These are phyloP conservation scores for Fusarium napiforme DNA, from an alignment of 2,329 filamentous ascomycete genomes.

Conservation along the genomic window DNA sequence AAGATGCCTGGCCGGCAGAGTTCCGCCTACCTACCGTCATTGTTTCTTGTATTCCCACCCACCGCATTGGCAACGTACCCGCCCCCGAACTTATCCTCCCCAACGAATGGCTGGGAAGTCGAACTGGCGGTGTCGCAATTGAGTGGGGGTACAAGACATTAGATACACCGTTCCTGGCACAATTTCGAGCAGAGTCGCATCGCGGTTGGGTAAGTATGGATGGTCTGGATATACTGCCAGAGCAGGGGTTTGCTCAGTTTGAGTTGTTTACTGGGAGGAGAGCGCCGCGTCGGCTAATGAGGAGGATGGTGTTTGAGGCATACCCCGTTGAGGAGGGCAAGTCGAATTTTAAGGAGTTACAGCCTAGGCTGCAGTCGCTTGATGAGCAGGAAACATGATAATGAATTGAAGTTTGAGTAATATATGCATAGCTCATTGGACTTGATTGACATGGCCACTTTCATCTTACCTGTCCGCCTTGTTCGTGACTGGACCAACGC, in stretches of 20 bases:
- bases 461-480: no score
- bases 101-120: slow-evolving; percentile 74
- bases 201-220: slow-evolving; percentile 80
- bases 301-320: slow-evolving; percentile 67
- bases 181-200: slow-evolving; percentile 69
- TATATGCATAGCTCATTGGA: no score
- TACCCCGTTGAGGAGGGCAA: slow-evolving; percentile 57
- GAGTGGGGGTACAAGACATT: slow-evolving; percentile 81
- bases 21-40: slow-evolving; percentile 77
- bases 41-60: slow-evolving; percentile 79
- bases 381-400: slow-evolving; percentile 43
- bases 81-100: slow-evolving; percentile 78
- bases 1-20: slow-evolving; percentile 72
- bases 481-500: no score
- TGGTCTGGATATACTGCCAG: slow-evolving; percentile 78
- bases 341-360: slow-evolving; percentile 53
- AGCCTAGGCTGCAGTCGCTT: slow-evolving; percentile 45
- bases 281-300: slow-evolving; percentile 71
- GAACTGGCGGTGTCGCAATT: slow-evolving; percentile 79
- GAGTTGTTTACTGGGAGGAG: slow-evolving; percentile 77
- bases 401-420: slow-evolving; percentile 3
- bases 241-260: slow-evolving; percentile 85
- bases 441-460: no score
- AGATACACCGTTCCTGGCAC: slow-evolving; percentile 75
- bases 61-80: slow-evolving; percentile 70